Base-by-base conservation (phyloP, 2,329 filamentous ascomycete species). In the Phialemoniopsis sp. region DNA sequence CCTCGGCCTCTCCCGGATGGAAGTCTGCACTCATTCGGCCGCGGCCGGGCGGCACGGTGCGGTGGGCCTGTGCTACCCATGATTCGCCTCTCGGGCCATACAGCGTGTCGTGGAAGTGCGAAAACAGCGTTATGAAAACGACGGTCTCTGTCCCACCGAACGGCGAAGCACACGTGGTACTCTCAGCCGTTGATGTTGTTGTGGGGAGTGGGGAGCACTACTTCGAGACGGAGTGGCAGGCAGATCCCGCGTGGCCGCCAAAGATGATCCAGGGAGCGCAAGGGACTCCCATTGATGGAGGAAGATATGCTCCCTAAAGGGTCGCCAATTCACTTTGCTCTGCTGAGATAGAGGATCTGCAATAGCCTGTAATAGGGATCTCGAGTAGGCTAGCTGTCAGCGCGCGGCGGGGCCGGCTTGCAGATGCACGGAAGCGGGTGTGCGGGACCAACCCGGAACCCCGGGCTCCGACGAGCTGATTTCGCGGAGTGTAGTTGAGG, bases 1-100 rank as follows among this genome's bases (percentile, higher is more conserved):
- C 42, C 6, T 46, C 47, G 8, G 36, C 42, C 2, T 43, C 45
- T 14, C 46, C 53, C 8, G 55, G 52, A 3, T 56, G 55, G 54
- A 51, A 50, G 38, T 41, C 28, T 2, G 35, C 50, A 2, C 43
- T 39, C 10, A 46, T 58, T 2, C 39, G 42, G 4, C 53, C 53
- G 10, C 32, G 15, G 32, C 32, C 32, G 32, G 32, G 32, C 10
- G 32, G 3, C 3, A 34, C 32, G 10, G 12, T 34, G 12, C 32
- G 3, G 10, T 16, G 17, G 13, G 32, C 3, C 12, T n/a, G 13
- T 9, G 17, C 32, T 13, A n/a, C 32, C 15, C 17, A 10, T 34
- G 32, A 34, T 4, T 34, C 32, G 9, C 32, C 32, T 10, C 17
- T n/a, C 32, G 32, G 32, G 9, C 32, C 32, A 15, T 34, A 34